Conservation (phyloP, 169 alveolate genomes). For the Babesia ovis region DNA sequence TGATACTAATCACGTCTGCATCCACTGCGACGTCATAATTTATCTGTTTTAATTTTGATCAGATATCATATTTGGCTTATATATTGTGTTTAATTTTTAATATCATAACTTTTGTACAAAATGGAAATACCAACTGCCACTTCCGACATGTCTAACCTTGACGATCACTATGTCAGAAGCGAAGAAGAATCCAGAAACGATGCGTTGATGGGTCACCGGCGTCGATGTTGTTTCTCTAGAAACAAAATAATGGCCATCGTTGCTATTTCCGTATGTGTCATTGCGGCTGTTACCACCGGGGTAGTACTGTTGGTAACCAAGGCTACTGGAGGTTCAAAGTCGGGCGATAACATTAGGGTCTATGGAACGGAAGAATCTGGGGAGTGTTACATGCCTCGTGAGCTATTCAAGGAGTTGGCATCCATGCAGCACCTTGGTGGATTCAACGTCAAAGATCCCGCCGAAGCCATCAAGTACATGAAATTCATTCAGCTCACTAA, state of each 20-base stretch:
- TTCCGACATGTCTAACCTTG: conserved; percentile 5
- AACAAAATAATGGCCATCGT: neutral
- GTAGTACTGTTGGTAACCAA: neutral
- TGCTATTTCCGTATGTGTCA: neutral
- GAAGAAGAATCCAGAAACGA: neutral
- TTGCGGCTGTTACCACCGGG: conserved; percentile 1
- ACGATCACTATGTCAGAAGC: conserved; percentile 22
- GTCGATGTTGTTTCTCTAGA: neutral
- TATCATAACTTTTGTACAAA: neutral
- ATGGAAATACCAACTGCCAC: neutral
- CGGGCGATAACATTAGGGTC: neutral
- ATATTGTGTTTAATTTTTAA: neutral
- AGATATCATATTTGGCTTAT: neutral
- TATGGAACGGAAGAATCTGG: neutral
- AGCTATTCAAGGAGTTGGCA: conserved; percentile 8
- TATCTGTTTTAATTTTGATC: neutral
- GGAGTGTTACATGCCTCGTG: neutral
- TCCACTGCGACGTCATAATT: neutral
- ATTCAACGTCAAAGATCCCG: conserved; percentile 1
- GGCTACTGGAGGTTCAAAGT: neutral
- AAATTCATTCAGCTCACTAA: conserved; percentile 18
- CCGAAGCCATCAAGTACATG: conserved; percentile 26
- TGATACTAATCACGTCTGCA: neutral
- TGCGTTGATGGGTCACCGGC: neutral
- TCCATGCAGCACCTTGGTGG: conserved; percentile 25